These are phyloP conservation scores for Lyophyllum atratum DNA, from an alignment of 768 basidiomycete genomes.

Conservation along the genomic window DNA sequence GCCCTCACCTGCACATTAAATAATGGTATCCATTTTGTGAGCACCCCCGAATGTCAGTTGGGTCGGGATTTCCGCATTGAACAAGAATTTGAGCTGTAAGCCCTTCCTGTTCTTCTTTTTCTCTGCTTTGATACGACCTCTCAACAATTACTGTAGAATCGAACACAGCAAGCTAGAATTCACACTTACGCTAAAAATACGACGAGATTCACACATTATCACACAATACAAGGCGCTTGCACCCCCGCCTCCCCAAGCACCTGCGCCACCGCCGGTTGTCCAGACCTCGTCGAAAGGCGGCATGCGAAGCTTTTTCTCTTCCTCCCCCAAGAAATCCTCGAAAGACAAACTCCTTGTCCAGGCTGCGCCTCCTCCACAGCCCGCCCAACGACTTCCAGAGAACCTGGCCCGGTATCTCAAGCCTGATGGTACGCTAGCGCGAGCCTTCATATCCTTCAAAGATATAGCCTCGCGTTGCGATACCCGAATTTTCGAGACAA, in stretches of 20 bases:
- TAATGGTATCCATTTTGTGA: constrained; percentile 96
- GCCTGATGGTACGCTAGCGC: constrained; percentile 85
- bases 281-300: constrained; percentile 61
- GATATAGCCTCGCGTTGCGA: constrained; percentile 85
- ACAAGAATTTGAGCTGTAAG: constrained; percentile 91
- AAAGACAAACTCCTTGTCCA: constrained; percentile 47
- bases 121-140: not conserved
- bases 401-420: constrained; percentile 83
- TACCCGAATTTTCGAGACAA: constrained; percentile 81
- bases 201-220: constrained; percentile 82
- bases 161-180: constrained; percentile 96
- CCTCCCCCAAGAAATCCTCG: constrained; percentile 67
- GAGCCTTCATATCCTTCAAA: constrained; percentile 87
- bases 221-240: constrained; percentile 72
- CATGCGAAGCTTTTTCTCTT: constrained; percentile 75
- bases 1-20: constrained; percentile 86
- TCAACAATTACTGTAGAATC: constrained; percentile 42
- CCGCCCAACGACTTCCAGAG: constrained; percentile 56
- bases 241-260: constrained; percentile 36
- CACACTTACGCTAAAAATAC: constrained; percentile 85
- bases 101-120: constrained; percentile 9
- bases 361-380: constrained; percentile 39
- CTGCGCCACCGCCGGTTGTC: constrained; percentile 37
- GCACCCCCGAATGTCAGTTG: constrained; percentile 78
- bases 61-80: constrained; percentile 64